Evolutionary conservation across 2,329 filamentous ascomycete genomes (phyloP).

Genomic region (Calonectria ilicicola): DNA sequence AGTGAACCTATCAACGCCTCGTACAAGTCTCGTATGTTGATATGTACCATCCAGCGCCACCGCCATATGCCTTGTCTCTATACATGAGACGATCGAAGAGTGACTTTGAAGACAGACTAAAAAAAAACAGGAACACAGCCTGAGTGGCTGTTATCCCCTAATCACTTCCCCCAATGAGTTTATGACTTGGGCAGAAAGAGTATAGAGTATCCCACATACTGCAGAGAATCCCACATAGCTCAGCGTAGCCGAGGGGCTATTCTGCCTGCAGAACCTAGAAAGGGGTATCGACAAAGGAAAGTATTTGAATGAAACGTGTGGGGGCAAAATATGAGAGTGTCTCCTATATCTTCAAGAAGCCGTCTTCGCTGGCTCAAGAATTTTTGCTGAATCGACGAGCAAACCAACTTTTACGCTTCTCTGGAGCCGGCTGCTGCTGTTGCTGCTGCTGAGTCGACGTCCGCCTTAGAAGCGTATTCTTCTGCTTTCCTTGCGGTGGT

Average conservation of each 20-base stretch:
- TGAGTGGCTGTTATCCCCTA: neutral
- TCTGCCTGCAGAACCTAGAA: constrained; percentile 24
- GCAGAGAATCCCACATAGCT: constrained; percentile 14
- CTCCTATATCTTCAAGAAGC: neutral
- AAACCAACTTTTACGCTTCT: constrained; percentile 94
- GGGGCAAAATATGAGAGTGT: constrained; percentile 10
- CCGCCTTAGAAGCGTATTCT: constrained; percentile 43
- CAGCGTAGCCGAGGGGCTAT: constrained; percentile 4
- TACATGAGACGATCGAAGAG: constrained; percentile 20
- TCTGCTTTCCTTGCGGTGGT: constrained; percentile 43
- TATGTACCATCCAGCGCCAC: constrained; percentile 39
- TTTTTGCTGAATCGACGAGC: constrained; percentile 82
- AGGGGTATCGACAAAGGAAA: constrained; percentile 46
- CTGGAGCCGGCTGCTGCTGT: constrained; percentile 47
- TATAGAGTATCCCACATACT: constrained; percentile 20
- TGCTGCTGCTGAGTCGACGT: constrained; percentile 44
- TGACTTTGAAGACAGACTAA: constrained; percentile 19
- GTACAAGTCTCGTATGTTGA: constrained; percentile 42
- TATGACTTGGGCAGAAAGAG: constrained; percentile 11
- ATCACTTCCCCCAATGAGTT: constrained; percentile 3
- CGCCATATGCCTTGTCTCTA: constrained; percentile 41
- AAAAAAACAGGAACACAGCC: neutral
- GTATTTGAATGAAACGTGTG: constrained; percentile 26
- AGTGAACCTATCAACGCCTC: constrained; percentile 41
- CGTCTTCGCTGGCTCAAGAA: constrained; percentile 25